Evolutionary conservation across 192 early-diverging fungal genomes (phyloP), one percentile per base, ranked within the genome.

Genomic region (Gaertneriomyces semiglobifer): DNA sequence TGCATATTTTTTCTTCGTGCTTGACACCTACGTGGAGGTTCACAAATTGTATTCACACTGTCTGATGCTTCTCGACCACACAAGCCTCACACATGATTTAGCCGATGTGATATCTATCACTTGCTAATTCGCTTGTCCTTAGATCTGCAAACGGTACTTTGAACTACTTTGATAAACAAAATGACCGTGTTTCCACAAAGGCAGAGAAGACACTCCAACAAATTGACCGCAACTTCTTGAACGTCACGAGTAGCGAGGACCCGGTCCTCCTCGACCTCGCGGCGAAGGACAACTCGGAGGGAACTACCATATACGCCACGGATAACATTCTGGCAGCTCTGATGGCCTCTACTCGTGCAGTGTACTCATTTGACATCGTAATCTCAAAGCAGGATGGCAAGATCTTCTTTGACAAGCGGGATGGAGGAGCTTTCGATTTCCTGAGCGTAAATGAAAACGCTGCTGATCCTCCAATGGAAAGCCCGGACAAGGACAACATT

Each of bases 391-490:
- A 84, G 58, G 88, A 87, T 69, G 86, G 89, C 62, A 71, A 74
- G 76, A 76, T 99, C 51, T 88, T 88, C 73, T 81, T 99, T 51
- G 96, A 99, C 75, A 97, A 95, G 81, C 86, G 96, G 51, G 82
- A 87, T 43, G 91, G 89, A 53, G 90, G 92, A 11, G 78, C 79
- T 11, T 88, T 88, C 58, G 94, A 98, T 74, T 90, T 89, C 63
- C 77, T 91, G 5, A 88, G 90, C 46, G 96, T 99, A 45, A 97
- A 99, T 74, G 96, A 99, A 76, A 98, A 96, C 80, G 91, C 95
- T 8, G 76, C 76, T 7, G 92, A 94, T 62, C 93, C 93, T 12
- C 95, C 96, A 18, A 79, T 90, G 20, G 96, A 99, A 62, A 74
- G 77, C n/a, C 65, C 66, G 16, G 95, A 96, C 44, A 93, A 92